phyloP scores from a whole-genome alignment of 768 basidiomycete species.

The Suillus subluteus region DNA sequence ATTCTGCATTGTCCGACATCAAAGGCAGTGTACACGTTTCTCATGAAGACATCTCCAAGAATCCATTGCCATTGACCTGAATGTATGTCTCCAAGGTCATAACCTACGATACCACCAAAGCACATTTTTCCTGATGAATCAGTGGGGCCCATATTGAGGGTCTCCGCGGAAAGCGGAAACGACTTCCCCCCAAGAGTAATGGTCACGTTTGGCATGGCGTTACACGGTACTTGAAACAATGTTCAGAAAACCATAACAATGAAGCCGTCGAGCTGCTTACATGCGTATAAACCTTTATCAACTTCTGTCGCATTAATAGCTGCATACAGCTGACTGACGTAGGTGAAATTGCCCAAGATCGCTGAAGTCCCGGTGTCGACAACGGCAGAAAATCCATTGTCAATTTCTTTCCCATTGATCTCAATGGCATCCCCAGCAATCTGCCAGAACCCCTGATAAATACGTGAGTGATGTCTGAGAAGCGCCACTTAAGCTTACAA shows the following conservation, averaged over 20 bases:
- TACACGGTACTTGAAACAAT: conserved; percentile 24
- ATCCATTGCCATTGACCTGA: conserved; percentile 33
- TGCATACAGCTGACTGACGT: conserved; percentile 36
- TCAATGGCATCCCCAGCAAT: conserved; percentile 19
- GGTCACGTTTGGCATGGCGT: conserved; percentile 30
- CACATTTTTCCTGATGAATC: conserved; percentile 17
- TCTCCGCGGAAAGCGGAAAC: conserved; percentile 35
- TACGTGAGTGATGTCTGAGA: conserved; percentile 6
- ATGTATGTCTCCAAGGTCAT: conserved; percentile 17
- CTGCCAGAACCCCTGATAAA: conserved; percentile 28
- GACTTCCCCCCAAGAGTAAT: conserved; percentile 37
- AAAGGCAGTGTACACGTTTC: conserved; percentile 49
- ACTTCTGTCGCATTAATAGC: conserved; percentile 32
- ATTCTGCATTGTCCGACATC: conserved; percentile 41
- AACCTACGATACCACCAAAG: conserved; percentile 22
- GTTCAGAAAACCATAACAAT: conserved; percentile 10
- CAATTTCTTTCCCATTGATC: conserved; percentile 25
- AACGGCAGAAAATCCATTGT: conserved; percentile 17
- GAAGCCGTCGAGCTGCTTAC: conserved; percentile 11
- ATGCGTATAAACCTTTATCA: conserved; percentile 39
- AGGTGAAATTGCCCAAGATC: conserved; percentile 43
- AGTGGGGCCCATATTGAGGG: conserved; percentile 40
- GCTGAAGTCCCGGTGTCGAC: conserved; percentile 57
- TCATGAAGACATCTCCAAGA: conserved; percentile 45
- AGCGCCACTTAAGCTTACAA: neutral